phyloP scores from a whole-genome alignment of 495 filamentous ascomycete species.

The Neurospora sp. region DNA sequence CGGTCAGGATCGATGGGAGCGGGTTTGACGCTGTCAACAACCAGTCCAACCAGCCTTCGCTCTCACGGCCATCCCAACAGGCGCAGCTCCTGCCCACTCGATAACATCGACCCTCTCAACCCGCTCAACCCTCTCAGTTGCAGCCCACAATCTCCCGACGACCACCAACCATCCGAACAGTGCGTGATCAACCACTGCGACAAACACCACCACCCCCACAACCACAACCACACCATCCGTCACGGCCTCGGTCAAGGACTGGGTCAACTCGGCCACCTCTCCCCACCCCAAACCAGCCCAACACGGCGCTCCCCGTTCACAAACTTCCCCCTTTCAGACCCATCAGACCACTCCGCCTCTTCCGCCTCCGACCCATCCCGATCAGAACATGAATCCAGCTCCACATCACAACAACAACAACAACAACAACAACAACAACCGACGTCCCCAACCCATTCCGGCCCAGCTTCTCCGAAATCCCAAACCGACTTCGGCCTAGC shows the following conservation, averaged over 20 bases:
- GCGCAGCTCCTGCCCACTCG: not conserved
- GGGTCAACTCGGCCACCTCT: not conserved
- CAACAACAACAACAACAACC: not conserved
- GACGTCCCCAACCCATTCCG: not conserved
- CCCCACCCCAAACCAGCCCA: not conserved
- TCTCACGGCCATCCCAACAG: not conserved
- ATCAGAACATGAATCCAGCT: no score
- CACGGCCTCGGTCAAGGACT: not conserved
- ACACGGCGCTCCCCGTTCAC: not conserved
- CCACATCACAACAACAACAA: not conserved
- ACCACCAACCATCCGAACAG: not conserved
- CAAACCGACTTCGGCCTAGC: not conserved
- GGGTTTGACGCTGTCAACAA: accelerated
- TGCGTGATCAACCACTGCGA: not conserved
- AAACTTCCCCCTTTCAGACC: not conserved
- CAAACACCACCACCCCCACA: not conserved
- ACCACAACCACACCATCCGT: not conserved
- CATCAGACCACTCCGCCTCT: not conserved
- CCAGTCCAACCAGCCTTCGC: not conserved
- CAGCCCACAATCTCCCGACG: not conserved
- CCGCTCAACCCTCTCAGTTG: not conserved
- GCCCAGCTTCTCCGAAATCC: not conserved
- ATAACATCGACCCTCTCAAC: not conserved
- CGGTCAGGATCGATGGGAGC: not conserved
- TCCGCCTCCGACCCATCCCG: not conserved